Conservation (phyloP, 106 monocot species). For the Ottelia alismoides region DNA sequence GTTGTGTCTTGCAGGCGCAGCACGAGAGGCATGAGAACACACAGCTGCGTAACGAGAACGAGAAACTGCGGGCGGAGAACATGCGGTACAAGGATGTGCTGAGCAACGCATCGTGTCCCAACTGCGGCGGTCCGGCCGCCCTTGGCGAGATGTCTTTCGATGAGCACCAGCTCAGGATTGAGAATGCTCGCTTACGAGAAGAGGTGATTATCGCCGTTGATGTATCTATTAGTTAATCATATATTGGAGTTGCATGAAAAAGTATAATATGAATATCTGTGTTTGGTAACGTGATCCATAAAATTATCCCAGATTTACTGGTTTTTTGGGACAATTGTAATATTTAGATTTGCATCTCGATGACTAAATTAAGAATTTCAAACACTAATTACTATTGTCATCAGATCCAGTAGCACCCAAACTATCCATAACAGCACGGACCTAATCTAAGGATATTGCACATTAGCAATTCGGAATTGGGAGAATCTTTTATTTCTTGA, state of each 20-base stretch:
- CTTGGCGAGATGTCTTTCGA: constrained; percentile 18
- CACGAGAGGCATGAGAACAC: constrained; percentile 15
- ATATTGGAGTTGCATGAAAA: background rate
- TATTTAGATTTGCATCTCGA: too few relatives aligned
- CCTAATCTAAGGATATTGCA: too few relatives aligned
- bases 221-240: background rate
- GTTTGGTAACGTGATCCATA: too few relatives aligned
- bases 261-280: background rate
- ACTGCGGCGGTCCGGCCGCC: constrained; percentile 59
- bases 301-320: too few relatives aligned
- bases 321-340: too few relatives aligned
- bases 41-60: constrained; percentile 9
- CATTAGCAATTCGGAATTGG: too few relatives aligned
- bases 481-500: background rate
- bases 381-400: too few relatives aligned
- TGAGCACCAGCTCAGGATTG: constrained; percentile 11
- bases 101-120: constrained; percentile 30
- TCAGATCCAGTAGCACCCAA: too few relatives aligned
- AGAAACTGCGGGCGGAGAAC: constrained; percentile 13
- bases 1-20: constrained; percentile 4
- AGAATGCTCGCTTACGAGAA: constrained; percentile 14
- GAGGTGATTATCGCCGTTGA: constrained; percentile 10
- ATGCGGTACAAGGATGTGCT: constrained; percentile 66
- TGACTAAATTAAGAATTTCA: too few relatives aligned
- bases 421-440: too few relatives aligned